Conservation (phyloP, 176 grass and related monocot species). For the Triticum dicoccoides region DNA sequence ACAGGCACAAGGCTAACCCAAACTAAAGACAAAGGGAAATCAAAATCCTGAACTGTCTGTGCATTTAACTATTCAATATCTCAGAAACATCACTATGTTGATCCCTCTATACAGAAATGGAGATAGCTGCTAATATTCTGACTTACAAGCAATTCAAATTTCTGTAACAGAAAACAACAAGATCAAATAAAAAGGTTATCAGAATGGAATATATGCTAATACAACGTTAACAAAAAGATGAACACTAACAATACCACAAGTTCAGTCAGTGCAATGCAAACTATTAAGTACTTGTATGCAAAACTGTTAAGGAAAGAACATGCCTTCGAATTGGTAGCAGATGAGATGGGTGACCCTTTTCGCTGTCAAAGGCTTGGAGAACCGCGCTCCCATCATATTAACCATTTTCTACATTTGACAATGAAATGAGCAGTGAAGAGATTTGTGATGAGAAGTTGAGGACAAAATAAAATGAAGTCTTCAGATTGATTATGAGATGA, state of each 20-base stretch:
- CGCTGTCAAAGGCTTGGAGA: constrained; percentile 78
- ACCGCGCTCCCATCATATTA: constrained; percentile 79
- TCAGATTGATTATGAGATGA: neutral
- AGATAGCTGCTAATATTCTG: neutral
- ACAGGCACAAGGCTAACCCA: neutral
- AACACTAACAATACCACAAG: neutral
- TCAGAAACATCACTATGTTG: neutral
- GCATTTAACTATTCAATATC: neutral
- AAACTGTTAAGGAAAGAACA: neutral
- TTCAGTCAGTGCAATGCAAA: neutral
- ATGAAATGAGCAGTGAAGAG: neutral
- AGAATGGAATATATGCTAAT: neutral
- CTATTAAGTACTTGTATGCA: neutral
- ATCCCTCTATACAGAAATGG: neutral
- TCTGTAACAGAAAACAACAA: neutral
- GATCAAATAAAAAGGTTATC: neutral
- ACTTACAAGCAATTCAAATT: neutral
- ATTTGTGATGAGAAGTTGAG: neutral
- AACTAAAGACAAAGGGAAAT: neutral
- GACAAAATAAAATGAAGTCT: neutral
- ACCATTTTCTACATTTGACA: constrained; percentile 82
- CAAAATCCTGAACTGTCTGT: neutral
- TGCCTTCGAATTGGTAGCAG: constrained; percentile 94
- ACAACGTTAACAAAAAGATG: neutral
- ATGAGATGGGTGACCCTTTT: constrained; percentile 76